Evolutionary conservation across 805 yeast genomes (phyloP), one percentile per base, ranked within the genome.

Genomic region (Saturnispora ahearnii): DNA sequence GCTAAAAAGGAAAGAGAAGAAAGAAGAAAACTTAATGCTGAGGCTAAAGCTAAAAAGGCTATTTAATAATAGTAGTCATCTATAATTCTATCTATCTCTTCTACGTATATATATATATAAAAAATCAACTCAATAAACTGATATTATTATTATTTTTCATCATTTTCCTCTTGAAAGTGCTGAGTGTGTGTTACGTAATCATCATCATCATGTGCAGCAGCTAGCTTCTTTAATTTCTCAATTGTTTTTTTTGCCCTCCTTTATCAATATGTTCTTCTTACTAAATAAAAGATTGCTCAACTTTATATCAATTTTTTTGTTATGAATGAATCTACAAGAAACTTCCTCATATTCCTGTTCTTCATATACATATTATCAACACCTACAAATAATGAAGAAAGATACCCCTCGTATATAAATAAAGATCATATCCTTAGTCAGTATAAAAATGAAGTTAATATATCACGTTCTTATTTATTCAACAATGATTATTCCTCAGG

Each of bases 1-100:
- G 79, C 78, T 18, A 78, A 76, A 61, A 60, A 63, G 53, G 65
- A 60, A 37, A 69, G 83, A 59, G 80, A 76, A 60, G 55, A 51
- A 18, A 73, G 69, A 56, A 70, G 68, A 68, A 72, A 64, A 53
- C 33, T 36, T 22, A 68, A 63, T 49, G 78, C 74, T 21, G 79
- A 74, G 53, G 61, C 55, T 37, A 46, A 43, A 32, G 54, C 60
- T 12, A 60, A 57, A 40, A 59, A 57, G 44, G 46, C 45, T 24
- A 38, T 32, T 11, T 53, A 40, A 44, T 3, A 10, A 18, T 18
- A 32, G 4, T 12, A 36, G 21, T 18, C 21, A 21, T 36, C 29
- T 36, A 36, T 36, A 36, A 36, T 36, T 36, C 40, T 40, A 5
- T 21, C 10, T 33, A 33, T 22, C 22, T 22, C 12, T 46, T 24